Evolutionary conservation across 768 basidiomycete species (phyloP).

Genomic region (Trametes villosa): DNA sequence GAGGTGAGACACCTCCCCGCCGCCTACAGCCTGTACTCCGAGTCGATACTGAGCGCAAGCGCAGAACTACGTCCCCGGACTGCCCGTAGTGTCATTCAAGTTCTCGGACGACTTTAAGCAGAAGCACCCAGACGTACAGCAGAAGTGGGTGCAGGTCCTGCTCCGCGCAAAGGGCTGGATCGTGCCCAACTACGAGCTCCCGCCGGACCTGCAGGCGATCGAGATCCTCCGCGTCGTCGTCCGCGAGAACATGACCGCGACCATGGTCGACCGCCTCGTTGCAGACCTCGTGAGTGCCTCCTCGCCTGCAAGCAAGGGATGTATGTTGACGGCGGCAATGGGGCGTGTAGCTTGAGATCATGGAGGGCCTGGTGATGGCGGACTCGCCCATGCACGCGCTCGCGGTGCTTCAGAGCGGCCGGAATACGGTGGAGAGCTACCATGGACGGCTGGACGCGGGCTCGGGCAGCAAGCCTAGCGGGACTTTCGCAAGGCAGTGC

Average conservation of each 20-base stretch:
- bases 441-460: constrained; percentile 53
- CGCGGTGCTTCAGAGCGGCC: constrained; percentile 42
- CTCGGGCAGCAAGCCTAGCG: constrained; percentile 51
- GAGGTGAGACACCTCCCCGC: constrained; percentile 56
- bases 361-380: constrained; percentile 55
- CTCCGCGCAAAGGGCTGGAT: constrained; percentile 58
- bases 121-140: constrained; percentile 59
- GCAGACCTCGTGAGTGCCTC: constrained; percentile 61
- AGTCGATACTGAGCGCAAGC: background rate
- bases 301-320: background rate
- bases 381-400: constrained; percentile 58
- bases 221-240: constrained; percentile 70
- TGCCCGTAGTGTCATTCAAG: constrained; percentile 57
- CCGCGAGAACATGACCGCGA: constrained; percentile 56
- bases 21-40: background rate
- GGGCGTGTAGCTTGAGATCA: constrained; percentile 58
- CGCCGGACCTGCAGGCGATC: constrained; percentile 52
- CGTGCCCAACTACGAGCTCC: constrained; percentile 63
- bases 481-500: constrained; percentile 73
- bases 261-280: constrained; percentile 56
- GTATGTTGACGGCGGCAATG: background rate
- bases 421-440: constrained; percentile 42
- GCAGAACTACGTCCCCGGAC: constrained; percentile 51
- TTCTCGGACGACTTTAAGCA: constrained; percentile 58
- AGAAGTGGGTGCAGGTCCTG: constrained; percentile 58